Conservation (phyloP, 345 rosid species). For the Firmiana major region DNA sequence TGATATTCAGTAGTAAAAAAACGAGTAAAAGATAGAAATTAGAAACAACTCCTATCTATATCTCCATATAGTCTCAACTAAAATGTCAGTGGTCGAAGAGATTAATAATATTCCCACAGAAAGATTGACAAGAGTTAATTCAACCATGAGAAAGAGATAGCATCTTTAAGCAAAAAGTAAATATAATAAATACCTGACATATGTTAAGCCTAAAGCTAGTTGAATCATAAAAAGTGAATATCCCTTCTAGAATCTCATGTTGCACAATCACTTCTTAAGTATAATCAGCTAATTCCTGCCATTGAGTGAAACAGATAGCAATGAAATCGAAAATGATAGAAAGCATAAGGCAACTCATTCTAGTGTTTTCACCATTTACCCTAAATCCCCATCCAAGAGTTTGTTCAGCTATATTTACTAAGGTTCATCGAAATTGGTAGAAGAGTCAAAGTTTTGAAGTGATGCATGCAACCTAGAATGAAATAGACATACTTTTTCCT, state of each 20-base stretch:
- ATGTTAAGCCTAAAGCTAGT: conserved; percentile 71
- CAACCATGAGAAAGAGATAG: not conserved
- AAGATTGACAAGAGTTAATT: not conserved
- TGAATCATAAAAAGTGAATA: conserved; percentile 85
- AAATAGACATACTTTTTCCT: not conserved
- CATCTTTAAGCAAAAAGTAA: not conserved
- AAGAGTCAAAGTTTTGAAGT: not conserved
- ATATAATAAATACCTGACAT: conserved; percentile 61
- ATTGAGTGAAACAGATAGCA: conserved; percentile 12
- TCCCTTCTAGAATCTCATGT: conserved; percentile 78
- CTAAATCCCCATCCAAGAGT: not conserved
- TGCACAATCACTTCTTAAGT: conserved; percentile 72
- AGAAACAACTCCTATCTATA: not conserved
- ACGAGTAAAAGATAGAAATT: not conserved
- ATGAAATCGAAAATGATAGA: not conserved
- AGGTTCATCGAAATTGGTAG: not conserved
- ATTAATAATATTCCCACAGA: not conserved
- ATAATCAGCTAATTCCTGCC: conserved; percentile 84
- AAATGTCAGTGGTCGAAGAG: not conserved
- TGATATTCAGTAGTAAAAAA: not conserved
- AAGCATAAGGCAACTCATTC: not conserved
- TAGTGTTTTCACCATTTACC: not conserved
- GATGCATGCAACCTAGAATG: not conserved
- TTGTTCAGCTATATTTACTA: not conserved
- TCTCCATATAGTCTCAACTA: not conserved